phyloP scores from a whole-genome alignment of 768 basidiomycete genomes.

The Coprinopsis marcescibilis region DNA sequence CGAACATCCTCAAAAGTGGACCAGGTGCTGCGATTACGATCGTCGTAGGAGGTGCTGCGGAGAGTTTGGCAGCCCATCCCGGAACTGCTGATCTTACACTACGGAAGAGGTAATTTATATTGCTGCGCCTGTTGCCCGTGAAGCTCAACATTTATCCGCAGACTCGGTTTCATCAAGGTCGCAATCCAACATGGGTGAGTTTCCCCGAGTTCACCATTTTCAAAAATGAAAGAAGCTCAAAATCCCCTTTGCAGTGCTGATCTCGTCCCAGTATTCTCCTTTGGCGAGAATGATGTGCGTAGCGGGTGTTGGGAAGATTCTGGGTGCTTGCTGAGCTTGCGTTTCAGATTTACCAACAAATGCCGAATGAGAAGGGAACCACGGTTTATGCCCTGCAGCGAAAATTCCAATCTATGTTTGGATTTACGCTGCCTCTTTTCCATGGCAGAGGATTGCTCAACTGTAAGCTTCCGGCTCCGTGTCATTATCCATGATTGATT shows the following conservation, averaged over 20 bases:
- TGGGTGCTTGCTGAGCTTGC: background rate
- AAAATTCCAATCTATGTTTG: slow-evolving; percentile 87
- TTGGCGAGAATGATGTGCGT: slow-evolving; percentile 96
- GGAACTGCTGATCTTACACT: slow-evolving; percentile 93
- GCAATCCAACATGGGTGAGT: slow-evolving; percentile 83
- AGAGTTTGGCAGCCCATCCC: slow-evolving; percentile 88
- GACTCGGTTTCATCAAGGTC: slow-evolving; percentile 92
- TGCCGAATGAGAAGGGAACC: slow-evolving; percentile 93
- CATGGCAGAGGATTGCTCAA: slow-evolving; percentile 94
- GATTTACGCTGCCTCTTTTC: slow-evolving; percentile 96
- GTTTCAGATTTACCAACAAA: slow-evolving; percentile 87
- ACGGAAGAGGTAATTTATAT: slow-evolving; percentile 47
- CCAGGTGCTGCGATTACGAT: slow-evolving; percentile 78
- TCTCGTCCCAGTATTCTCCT: slow-evolving; percentile 95
- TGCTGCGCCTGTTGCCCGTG: background rate
- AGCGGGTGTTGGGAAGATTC: background rate
- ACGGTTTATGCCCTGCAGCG: slow-evolving; percentile 82
- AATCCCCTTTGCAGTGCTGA: slow-evolving; percentile 64
- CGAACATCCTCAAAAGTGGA: slow-evolving; percentile 71
- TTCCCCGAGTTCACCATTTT: slow-evolving; percentile 6
- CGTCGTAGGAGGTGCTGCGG: slow-evolving; percentile 94
- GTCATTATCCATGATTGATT: background rate
- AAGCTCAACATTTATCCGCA: slow-evolving; percentile 19
- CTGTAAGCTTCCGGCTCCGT: slow-evolving; percentile 45
- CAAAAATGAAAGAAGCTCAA: background rate